Evolutionary conservation across 345 rosid genomes (phyloP).

Genomic region (Salix viminalis): DNA sequence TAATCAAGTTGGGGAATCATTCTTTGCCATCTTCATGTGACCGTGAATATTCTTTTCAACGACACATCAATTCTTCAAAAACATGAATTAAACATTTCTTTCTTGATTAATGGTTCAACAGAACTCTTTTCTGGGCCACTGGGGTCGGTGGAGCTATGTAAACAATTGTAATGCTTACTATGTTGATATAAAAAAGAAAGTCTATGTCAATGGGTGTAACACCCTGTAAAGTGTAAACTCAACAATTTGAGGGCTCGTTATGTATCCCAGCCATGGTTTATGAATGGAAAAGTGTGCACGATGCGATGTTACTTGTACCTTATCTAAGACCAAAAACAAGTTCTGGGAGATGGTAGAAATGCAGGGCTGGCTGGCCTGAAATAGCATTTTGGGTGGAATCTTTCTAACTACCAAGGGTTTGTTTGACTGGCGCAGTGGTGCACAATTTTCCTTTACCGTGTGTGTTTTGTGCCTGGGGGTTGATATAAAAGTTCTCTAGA

Average conservation of each 20-base stretch:
- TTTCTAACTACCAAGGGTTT: neutral
- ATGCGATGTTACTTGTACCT: neutral
- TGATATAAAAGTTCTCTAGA: too few species aligned
- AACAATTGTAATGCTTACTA: neutral
- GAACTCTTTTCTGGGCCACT: neutral
- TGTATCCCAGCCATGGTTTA: neutral
- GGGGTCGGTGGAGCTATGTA: neutral
- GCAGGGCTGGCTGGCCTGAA: too few species aligned
- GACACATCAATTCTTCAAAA: neutral
- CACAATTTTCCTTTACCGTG: too few species aligned
- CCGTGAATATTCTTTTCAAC: neutral
- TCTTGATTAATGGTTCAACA: neutral
- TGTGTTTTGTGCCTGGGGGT: too few species aligned
- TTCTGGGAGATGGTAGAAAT: neutral
- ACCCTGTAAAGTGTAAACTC: neutral
- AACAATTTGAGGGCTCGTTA: neutral
- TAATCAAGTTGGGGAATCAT: slow-evolving; percentile 26
- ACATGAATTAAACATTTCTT: neutral
- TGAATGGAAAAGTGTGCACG: neutral
- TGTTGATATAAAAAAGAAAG: neutral
- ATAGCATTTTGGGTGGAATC: neutral
- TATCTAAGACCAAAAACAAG: neutral
- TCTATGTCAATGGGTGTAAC: neutral
- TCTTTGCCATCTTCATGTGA: slow-evolving; percentile 15
- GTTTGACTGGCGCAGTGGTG: too few species aligned